A percentile compares a stretch with the other conserved stretches of the same genome.
These are phyloP conservation scores for Citrullus amarus DNA, from an alignment of 306 rosid genomes.

Conservation along the genomic window DNA sequence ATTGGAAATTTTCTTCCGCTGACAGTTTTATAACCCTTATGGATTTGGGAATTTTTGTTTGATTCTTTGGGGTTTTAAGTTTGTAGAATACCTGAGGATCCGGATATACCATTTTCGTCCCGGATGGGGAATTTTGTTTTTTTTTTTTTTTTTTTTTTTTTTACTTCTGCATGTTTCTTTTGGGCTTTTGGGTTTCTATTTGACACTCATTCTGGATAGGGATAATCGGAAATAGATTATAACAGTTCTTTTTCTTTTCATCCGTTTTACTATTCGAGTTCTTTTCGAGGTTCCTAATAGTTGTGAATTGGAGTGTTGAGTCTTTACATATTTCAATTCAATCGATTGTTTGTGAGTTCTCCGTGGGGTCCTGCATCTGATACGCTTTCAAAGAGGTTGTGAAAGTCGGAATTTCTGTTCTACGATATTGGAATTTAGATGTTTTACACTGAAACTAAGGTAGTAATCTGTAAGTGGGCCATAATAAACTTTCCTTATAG, in stretches of 20 bases:
- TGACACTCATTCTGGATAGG: not conserved
- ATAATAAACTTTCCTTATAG: not conserved
- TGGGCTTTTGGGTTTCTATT: not conserved
- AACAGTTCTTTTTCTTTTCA: not conserved
- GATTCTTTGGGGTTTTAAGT: not conserved
- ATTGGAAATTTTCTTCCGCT: not conserved
- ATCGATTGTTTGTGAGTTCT: conserved; percentile 1
- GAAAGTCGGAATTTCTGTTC: not conserved
- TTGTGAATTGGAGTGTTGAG: not conserved
- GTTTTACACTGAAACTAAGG: not conserved
- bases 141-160: too few relatives aligned
- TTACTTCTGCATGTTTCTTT: not conserved
- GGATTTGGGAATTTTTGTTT: not conserved
- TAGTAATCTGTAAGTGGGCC: not conserved
- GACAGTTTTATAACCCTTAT: not conserved
- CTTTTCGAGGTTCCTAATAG: not conserved
- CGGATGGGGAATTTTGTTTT: not conserved
- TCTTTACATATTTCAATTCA: not conserved
- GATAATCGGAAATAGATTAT: not conserved
- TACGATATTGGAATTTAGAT: not conserved
- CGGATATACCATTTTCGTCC: not conserved
- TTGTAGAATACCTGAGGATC: not conserved
- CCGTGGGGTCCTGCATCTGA: not conserved
- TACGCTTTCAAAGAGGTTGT: not conserved
- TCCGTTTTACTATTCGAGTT: not conserved